Conservation (phyloP, 208 protist species). For the Trypanosoma avium region DNA sequence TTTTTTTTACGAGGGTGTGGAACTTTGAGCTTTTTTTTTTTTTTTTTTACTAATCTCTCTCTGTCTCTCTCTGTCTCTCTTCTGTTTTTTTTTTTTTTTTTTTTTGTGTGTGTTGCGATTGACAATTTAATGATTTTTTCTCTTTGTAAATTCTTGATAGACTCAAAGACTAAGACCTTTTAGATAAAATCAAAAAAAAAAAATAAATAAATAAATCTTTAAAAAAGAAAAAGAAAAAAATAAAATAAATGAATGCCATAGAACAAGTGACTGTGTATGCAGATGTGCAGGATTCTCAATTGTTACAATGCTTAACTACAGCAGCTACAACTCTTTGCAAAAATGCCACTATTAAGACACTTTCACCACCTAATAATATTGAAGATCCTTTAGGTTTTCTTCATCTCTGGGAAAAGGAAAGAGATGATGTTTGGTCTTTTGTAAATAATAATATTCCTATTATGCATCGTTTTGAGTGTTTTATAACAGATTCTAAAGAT, state of each 20-base stretch:
- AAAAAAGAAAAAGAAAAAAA: not conserved
- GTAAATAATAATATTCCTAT: conserved; percentile 41
- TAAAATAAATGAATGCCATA: not conserved
- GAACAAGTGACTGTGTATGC: conserved; percentile 27
- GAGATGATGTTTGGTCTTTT: conserved; percentile 36
- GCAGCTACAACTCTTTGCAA: conserved; percentile 8
- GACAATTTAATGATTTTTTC: not conserved
- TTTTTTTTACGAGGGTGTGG: not conserved
- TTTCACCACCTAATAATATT: not conserved
- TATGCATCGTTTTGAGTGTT: conserved; percentile 46
- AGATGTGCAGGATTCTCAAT: conserved; percentile 16
- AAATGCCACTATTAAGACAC: not conserved
- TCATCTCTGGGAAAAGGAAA: conserved; percentile 47
- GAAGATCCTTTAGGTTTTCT: conserved; percentile 33
- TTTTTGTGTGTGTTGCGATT: not conserved
- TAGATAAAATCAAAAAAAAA: not conserved
- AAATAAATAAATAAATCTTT: not conserved
- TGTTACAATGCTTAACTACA: conserved; percentile 12
- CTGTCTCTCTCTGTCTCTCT: too few relatives aligned
- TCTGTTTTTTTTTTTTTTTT: not conserved
- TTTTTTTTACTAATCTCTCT: too few relatives aligned
- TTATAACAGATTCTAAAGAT: conserved; percentile 43
- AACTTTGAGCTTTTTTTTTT: too few relatives aligned
- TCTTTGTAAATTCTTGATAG: not conserved
- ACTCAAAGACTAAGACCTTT: not conserved